Evolutionary conservation across 768 basidiomycete genomes (phyloP).

Genomic region (Tulasnella sp.): DNA sequence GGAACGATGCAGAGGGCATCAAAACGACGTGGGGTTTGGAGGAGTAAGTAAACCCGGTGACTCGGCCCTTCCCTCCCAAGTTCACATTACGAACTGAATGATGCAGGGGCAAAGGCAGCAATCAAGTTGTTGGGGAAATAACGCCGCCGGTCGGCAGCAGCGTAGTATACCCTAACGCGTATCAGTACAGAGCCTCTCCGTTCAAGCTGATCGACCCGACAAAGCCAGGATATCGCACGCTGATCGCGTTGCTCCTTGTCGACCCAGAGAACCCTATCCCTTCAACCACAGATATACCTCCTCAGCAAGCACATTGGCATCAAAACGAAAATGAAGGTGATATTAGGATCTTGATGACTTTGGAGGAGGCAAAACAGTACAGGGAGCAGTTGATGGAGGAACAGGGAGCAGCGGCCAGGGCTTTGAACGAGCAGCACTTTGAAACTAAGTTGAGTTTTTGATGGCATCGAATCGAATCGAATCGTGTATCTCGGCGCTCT

Average conservation of each 20-base stretch:
- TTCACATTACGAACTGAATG: not conserved
- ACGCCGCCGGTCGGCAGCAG: not conserved
- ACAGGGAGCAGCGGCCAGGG: too few relatives aligned
- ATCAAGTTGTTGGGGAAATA: not conserved
- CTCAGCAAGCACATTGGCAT: too few relatives aligned
- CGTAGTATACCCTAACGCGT: conserved; percentile 24
- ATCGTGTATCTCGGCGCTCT: too few relatives aligned
- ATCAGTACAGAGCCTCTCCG: conserved; percentile 11
- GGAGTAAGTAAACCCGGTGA: not conserved
- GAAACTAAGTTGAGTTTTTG: too few relatives aligned
- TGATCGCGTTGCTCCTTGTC: conserved; percentile 14
- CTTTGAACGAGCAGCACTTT: too few relatives aligned
- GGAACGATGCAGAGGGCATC: conserved; percentile 34
- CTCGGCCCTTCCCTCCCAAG: too few relatives aligned
- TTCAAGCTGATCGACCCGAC: conserved; percentile 11
- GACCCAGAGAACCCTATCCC: conserved; percentile 3
- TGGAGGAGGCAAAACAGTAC: too few relatives aligned
- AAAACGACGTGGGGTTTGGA: conserved; percentile 46
- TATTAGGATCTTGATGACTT: too few relatives aligned
- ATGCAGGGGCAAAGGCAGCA: not conserved
- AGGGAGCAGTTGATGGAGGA: too few relatives aligned
- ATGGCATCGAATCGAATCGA: too few relatives aligned
- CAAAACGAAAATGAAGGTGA: too few relatives aligned
- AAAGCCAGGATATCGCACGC: conserved; percentile 23
- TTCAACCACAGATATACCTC: not conserved